These are phyloP conservation scores for Mycothermus thermophilus DNA, from an alignment of 495 filamentous ascomycete species.

Conservation along the genomic window DNA sequence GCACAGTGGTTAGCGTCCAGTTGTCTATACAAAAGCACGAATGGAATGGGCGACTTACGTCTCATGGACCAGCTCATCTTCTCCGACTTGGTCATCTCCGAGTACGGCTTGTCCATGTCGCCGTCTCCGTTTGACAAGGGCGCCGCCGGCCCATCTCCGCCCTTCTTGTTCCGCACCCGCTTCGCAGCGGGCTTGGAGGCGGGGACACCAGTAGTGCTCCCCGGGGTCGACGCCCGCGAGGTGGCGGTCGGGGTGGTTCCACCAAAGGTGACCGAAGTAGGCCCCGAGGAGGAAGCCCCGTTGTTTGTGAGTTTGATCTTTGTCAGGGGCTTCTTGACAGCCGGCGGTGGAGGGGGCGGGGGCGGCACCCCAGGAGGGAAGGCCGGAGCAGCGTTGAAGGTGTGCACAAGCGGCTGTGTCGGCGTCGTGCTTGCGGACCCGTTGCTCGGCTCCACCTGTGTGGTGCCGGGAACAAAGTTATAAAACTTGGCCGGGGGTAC, in stretches of 20 bases:
- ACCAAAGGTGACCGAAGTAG: too few relatives aligned
- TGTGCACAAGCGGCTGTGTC: constrained; percentile 18
- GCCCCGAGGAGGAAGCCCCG: constrained; percentile 4
- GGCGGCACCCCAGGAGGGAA: constrained; percentile 9
- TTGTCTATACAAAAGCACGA: not conserved
- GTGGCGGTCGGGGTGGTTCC: too few relatives aligned
- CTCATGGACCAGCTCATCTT: constrained; percentile 40
- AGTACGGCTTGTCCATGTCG: constrained; percentile 29
- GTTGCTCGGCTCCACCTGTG: not conserved
- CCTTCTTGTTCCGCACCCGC: constrained; percentile 7
- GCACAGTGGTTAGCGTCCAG: not conserved
- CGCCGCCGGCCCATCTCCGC: constrained; percentile 1
- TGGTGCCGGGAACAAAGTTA: constrained; percentile 4
- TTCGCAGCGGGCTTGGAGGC: constrained; percentile 9
- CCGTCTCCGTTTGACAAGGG: not conserved
- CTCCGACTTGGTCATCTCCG: constrained; percentile 38
- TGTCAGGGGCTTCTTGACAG: constrained; percentile 21
- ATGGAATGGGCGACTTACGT: constrained; percentile 17
- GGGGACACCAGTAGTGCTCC: constrained; percentile 8
- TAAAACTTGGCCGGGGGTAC: constrained; percentile 11
- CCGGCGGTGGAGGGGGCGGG: constrained; percentile 13
- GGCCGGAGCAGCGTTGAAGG: constrained; percentile 14
- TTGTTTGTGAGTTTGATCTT: constrained; percentile 20
- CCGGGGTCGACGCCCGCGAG: constrained; percentile 11
- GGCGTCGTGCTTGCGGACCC: constrained; percentile 5